Base-by-base conservation (phyloP, 202 grass and related monocot genomes). In the Musa balbisiana region DNA sequence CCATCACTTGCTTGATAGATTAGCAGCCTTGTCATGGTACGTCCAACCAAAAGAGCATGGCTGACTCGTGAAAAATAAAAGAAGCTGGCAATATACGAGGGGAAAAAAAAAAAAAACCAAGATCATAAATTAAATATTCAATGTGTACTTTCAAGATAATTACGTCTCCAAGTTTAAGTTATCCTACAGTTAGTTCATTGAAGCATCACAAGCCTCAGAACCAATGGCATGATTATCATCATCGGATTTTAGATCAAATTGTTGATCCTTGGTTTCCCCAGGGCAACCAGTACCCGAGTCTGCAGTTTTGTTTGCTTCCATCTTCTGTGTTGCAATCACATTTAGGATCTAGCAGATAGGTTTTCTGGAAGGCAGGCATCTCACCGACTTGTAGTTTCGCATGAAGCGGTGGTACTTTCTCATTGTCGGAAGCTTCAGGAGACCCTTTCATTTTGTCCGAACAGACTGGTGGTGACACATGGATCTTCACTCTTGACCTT, bases 171-270 rank as follows among this genome's bases (percentile, higher is more conserved):
- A 60, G 16, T 60, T 60, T 4, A 60, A 60, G 2, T 17, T n/a
- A 17, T 60, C 13, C 83, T 90, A 88, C 80, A 80, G 72, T 76
- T 87, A 80, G 72, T 76, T 87, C 87, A 83, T 83, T 69, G 89
- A 82, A 77, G 82, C 85, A 80, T 89, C 85, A 87, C 87, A 75
- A 83, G 90, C 83, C 70, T 84, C 62, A 85, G 71, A 52, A 53
- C 53, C 80, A 69, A 80, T 83, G 78, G 79, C 71, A 80, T 80
- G 56, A 74, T 86, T 85, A 81, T 86, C 92, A 72, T 78, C 49
- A 82, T 78, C 73, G 19, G 73, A 76, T 80, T 77, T 52, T 72
- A 86, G 64, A 76, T 68, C 77, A 84, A 76, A 80, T 66, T 2
- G 27, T 27, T 27, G 27, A 27, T 27, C 27, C 27, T 27, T 27